Conservation (phyloP, 2,329 filamentous ascomycete species). For the Colletotrichum tanaceti region DNA sequence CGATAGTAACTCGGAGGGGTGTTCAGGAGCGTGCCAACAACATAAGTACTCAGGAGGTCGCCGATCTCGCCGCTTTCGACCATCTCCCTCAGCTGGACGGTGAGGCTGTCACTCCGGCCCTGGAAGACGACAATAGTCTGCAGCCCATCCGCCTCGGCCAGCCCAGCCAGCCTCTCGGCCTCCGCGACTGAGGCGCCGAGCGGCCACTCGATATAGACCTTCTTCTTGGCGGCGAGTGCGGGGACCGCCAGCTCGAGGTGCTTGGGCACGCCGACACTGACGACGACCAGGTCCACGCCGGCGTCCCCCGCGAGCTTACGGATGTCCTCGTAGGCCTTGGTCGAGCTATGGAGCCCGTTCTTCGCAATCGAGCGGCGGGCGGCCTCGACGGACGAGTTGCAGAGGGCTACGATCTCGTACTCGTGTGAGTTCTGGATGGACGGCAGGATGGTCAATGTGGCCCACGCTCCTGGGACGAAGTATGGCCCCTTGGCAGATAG, state of each 20-base stretch:
- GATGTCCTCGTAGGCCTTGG: conserved; percentile 63
- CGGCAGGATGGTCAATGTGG: conserved; percentile 66
- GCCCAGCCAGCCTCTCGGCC: conserved; percentile 54
- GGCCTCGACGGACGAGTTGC: conserved; percentile 61
- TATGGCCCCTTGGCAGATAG: conserved; percentile 64
- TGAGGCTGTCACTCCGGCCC: conserved; percentile 53
- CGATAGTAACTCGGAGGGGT: conserved; percentile 40
- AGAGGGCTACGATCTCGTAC: conserved; percentile 63
- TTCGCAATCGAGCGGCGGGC: conserved; percentile 56
- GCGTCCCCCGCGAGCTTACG: conserved; percentile 60
- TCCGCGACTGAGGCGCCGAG: conserved; percentile 56
- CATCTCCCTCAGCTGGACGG: conserved; percentile 56
- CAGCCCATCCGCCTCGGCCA: conserved; percentile 55
- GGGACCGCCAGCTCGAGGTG: conserved; percentile 61
- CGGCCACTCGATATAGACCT: conserved; percentile 69
- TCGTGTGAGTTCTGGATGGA: conserved; percentile 57
- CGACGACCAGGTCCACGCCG: conserved; percentile 66
- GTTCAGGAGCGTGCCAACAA: not conserved
- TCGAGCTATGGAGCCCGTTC: conserved; percentile 55
- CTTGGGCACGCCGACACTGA: conserved; percentile 64
- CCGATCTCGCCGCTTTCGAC: conserved; percentile 56
- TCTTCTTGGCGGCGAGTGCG: conserved; percentile 62
- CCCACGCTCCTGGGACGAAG: conserved; percentile 63
- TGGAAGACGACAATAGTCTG: conserved; percentile 62
- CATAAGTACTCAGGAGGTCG: not conserved